These are phyloP conservation scores for Colletotrichum sp. DNA, from an alignment of 2,329 filamentous ascomycete species.

Conservation along the genomic window DNA sequence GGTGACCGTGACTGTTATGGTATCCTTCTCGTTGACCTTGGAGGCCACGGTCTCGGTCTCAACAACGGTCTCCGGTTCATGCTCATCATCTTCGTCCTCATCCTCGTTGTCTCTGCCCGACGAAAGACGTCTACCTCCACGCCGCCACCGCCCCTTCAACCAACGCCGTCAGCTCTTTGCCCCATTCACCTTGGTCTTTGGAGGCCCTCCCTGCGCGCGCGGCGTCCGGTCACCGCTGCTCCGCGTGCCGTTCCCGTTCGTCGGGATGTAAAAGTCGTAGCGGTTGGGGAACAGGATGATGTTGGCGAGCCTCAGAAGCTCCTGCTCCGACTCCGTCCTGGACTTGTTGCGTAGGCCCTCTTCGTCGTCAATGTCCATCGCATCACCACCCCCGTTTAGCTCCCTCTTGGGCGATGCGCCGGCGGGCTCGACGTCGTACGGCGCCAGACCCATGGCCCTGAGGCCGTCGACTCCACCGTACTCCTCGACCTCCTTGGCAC, in stretches of 20 bases:
- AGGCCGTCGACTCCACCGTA: slow-evolving; percentile 56
- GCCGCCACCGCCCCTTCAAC: slow-evolving; percentile 25
- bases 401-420: slow-evolving; percentile 26
- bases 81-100: background rate
- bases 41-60: background rate
- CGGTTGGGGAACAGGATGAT: slow-evolving; percentile 58
- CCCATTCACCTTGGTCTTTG: slow-evolving; percentile 5
- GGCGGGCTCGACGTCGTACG: slow-evolving; percentile 49
- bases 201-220: background rate
- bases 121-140: background rate
- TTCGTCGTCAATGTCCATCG: slow-evolving; percentile 30
- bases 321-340: slow-evolving; percentile 49
- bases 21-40: background rate
- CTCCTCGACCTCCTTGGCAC: slow-evolving; percentile 56
- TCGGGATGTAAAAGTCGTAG: slow-evolving; percentile 24
- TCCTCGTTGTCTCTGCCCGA: background rate
- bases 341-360: slow-evolving; percentile 30
- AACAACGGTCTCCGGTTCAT: background rate
- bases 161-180: slow-evolving; percentile 24
- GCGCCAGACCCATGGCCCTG: slow-evolving; percentile 63
- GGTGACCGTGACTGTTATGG: slow-evolving; percentile 19
- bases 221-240: slow-evolving; percentile 23
- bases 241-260: slow-evolving; percentile 9
- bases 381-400: slow-evolving; percentile 20
- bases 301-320: slow-evolving; percentile 59